Conservation (phyloP, 2,329 filamentous ascomycete genomes). For the Fusarium graminum region DNA sequence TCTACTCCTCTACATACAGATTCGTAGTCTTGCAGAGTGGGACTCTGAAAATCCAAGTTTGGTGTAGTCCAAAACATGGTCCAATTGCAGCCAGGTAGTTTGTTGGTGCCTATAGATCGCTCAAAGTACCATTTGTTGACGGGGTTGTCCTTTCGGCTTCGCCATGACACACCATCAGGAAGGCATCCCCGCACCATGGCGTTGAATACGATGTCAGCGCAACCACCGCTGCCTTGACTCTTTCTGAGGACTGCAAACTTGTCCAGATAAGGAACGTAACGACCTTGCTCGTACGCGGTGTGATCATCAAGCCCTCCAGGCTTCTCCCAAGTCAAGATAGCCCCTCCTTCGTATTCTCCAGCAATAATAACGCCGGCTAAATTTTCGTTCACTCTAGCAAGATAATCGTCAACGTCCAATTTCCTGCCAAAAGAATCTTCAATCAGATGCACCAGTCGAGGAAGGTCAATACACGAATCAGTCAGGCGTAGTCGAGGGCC, state of each 20-base stretch:
- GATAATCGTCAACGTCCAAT: slow-evolving; percentile 85
- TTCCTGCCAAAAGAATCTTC: slow-evolving; percentile 92
- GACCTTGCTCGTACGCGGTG: slow-evolving; percentile 65
- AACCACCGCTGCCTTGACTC: slow-evolving; percentile 89
- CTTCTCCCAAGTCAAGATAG: slow-evolving; percentile 93
- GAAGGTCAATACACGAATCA: slow-evolving; percentile 84
- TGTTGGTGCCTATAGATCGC: slow-evolving; percentile 84
- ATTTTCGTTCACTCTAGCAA: slow-evolving; percentile 81
- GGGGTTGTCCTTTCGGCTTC: slow-evolving; percentile 88
- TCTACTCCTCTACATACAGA: slow-evolving; percentile 75
- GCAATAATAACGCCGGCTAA: slow-evolving; percentile 94
- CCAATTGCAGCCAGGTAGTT: slow-evolving; percentile 86
- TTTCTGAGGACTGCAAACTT: slow-evolving; percentile 95
- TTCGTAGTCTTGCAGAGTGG: slow-evolving; percentile 76
- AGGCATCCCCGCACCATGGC: slow-evolving; percentile 93
- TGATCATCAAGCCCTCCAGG: slow-evolving; percentile 72
- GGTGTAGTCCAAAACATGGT: slow-evolving; percentile 98
- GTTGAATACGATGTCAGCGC: slow-evolving; percentile 96
- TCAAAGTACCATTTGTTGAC: slow-evolving; percentile 99
- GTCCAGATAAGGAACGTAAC: slow-evolving; percentile 92
- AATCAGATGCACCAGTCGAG: slow-evolving; percentile 86
- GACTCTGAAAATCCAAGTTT: slow-evolving; percentile 67
- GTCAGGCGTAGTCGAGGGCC: slow-evolving; percentile 75
- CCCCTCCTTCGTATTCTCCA: slow-evolving; percentile 95
- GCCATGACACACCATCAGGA: slow-evolving; percentile 90